These are phyloP conservation scores for Scytalidium sp. DNA, from an alignment of 2,329 filamentous ascomycete genomes.

Conservation along the genomic window DNA sequence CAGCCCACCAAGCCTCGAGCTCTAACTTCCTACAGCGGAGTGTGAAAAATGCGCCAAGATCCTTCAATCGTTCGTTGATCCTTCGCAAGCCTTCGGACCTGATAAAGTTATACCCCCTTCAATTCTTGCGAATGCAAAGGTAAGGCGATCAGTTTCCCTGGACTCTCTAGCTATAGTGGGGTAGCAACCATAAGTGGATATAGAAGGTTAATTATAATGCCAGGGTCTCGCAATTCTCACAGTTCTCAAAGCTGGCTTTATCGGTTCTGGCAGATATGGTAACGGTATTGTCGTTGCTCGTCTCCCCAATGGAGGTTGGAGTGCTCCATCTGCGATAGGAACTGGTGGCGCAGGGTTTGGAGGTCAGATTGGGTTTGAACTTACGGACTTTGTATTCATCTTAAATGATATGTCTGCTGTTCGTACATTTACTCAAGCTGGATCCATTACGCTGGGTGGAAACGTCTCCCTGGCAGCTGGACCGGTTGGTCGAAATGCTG, in stretches of 20 bases:
- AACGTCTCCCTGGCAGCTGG: slow-evolving; percentile 96
- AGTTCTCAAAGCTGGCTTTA: slow-evolving; percentile 82
- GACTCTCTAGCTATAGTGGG: not conserved
- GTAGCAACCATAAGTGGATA: not conserved
- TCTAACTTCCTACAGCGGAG: slow-evolving; percentile 62
- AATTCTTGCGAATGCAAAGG: slow-evolving; percentile 88
- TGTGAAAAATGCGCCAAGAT: slow-evolving; percentile 98
- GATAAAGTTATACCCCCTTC: slow-evolving; percentile 96
- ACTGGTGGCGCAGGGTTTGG: slow-evolving; percentile 80
- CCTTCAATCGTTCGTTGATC: slow-evolving; percentile 90
- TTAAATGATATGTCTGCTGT: slow-evolving; percentile 89
- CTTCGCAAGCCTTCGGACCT: slow-evolving; percentile 86
- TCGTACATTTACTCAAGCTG: slow-evolving; percentile 88
- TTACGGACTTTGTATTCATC: slow-evolving; percentile 97
- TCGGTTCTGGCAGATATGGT: slow-evolving; percentile 78
- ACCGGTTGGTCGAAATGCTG: slow-evolving; percentile 89
- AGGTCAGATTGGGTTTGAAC: slow-evolving; percentile 82
- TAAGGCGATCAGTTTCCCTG: slow-evolving; percentile 32
- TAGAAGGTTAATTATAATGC: slow-evolving; percentile 8
- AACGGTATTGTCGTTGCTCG: slow-evolving; percentile 80
- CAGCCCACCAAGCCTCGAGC: slow-evolving; percentile 9
- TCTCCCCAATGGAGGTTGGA: slow-evolving; percentile 75
- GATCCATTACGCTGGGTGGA: slow-evolving; percentile 87
- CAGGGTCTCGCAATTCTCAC: slow-evolving; percentile 81
- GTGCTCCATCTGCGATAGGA: slow-evolving; percentile 76